A percentile compares a stretch with the other conserved stretches of the same genome.
Evolutionary conservation across 257 asterid species (phyloP).

Genomic region (Jacaranda copaia): DNA sequence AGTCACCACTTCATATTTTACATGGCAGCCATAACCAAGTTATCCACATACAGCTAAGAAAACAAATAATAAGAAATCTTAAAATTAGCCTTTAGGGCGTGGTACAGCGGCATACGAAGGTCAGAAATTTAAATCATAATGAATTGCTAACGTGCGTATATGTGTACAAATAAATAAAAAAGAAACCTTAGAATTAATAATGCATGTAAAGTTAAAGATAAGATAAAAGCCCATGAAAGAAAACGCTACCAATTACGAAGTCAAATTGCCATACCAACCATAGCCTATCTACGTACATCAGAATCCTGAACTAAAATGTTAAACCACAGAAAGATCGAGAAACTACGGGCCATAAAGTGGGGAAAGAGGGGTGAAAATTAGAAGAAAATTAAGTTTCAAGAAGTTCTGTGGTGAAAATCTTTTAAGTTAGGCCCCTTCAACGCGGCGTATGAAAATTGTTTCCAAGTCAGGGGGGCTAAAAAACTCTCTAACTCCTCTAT

Average conservation of each 20-base stretch:
- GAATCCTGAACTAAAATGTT: constrained; percentile 24
- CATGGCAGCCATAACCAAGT: not conserved
- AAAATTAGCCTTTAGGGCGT: no score
- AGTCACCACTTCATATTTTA: not conserved
- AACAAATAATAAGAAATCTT: no score
- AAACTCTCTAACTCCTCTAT: constrained; percentile 33
- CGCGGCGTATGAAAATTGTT: constrained; percentile 39
- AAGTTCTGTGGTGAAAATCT: not conserved
- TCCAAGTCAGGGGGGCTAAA: constrained; percentile 54
- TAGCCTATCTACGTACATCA: constrained; percentile 9
- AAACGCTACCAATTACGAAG: not conserved
- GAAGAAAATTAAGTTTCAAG: not conserved
- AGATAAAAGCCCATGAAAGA: not conserved
- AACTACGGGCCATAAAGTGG: not conserved
- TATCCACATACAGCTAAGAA: no score
- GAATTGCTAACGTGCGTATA: no score
- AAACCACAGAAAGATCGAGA: not conserved
- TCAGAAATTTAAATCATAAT: no score
- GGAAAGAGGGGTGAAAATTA: not conserved
- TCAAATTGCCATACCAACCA: constrained; percentile 1
- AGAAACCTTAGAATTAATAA: not conserved
- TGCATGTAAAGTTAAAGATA: not conserved
- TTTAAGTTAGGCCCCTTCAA: constrained; percentile 23
- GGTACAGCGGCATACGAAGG: no score
- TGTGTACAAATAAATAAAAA: no score